Base-by-base conservation (phyloP, 495 filamentous ascomycete species). In the Penicillium argentinense region DNA sequence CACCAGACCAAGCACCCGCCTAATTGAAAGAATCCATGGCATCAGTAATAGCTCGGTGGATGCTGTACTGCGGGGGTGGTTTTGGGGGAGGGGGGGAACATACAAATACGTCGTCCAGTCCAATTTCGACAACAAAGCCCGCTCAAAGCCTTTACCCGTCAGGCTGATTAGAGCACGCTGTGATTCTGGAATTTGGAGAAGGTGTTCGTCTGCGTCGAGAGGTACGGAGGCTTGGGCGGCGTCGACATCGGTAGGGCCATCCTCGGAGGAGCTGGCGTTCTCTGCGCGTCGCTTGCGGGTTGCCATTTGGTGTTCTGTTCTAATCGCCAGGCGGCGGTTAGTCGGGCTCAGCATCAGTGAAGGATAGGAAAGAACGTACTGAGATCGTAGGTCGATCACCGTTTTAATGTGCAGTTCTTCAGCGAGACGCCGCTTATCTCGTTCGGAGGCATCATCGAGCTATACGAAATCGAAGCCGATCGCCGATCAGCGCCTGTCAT, bases 381-480 rank as follows among this genome's bases (percentile, higher is more conserved):
- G 78, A 45, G 88, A 88, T 28, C 89, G 80, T 12, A 95, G 68
- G 64, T 95, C 90, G 24, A 96, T 76, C 19, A 95, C 79, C 1
- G 80, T 87, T 21, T 73, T 75, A 36, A 95, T 80, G 34, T 77
- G 74, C 52, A 82, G 78, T 45, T 84, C 79, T 4, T 83, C 67
- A n/a, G 63, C 64, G 11, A 95, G 65, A 41, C 70, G 73, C 17
- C 66, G 57, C 45, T 79, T 76, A 62, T 93, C 89, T 45, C 69
- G 62, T 32, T 73, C 51, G 2, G 86, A 85, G 19, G 88, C 88
- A 56, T 88, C 81, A 57, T 96, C 88, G 68, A 64, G 51, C 60
- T 73, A 46, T 9, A n/a, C n/a, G n/a, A n/a, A n/a, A n/a, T n/a
- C n/a, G n/a, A n/a, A n/a, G 23, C 6, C 1, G 12, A 41, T 13